These are phyloP conservation scores for Mimosa pudica DNA, from an alignment of 306 rosid genomes.

Conservation along the genomic window DNA sequence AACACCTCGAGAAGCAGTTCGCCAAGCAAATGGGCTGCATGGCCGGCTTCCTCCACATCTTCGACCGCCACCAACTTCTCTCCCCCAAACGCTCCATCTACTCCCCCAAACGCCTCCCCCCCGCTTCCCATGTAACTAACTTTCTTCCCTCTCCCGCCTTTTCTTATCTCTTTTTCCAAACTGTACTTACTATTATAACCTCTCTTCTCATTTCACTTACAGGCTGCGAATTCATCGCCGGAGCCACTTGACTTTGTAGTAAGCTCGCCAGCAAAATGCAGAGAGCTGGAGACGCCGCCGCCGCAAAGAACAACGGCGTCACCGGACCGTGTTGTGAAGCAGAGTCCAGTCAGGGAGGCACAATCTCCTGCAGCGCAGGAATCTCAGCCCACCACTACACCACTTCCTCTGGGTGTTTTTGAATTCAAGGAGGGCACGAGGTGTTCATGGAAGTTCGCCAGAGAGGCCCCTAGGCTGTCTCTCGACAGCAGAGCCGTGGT, in stretches of 20 bases:
- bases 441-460: constrained; percentile 81
- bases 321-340: constrained; percentile 48
- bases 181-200: no score
- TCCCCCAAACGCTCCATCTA: constrained; percentile 61
- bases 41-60: constrained; percentile 93
- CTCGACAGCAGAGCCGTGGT: constrained; percentile 87
- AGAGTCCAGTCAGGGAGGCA: constrained; percentile 39
- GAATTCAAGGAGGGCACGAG: constrained; percentile 83
- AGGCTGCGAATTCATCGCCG: constrained; percentile 44
- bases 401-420: constrained; percentile 59
- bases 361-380: constrained; percentile 39
- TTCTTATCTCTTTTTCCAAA: no score
- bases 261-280: constrained; percentile 35
- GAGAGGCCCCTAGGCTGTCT: constrained; percentile 92
- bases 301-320: constrained; percentile 41
- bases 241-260: constrained; percentile 37
- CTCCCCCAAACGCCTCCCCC: constrained; percentile 69
- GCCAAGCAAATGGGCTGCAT: constrained; percentile 96
- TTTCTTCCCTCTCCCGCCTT: no score
- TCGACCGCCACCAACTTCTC: constrained; percentile 81
- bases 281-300: constrained; percentile 1
- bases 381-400: constrained; percentile 33
- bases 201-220: not conserved
- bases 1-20: constrained; percentile 75
- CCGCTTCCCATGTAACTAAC: no score